Percentiles rank a stretch among this genome's conserved stretches.
Conservation (phyloP, 306 rosid species). For the Inga laurina region DNA sequence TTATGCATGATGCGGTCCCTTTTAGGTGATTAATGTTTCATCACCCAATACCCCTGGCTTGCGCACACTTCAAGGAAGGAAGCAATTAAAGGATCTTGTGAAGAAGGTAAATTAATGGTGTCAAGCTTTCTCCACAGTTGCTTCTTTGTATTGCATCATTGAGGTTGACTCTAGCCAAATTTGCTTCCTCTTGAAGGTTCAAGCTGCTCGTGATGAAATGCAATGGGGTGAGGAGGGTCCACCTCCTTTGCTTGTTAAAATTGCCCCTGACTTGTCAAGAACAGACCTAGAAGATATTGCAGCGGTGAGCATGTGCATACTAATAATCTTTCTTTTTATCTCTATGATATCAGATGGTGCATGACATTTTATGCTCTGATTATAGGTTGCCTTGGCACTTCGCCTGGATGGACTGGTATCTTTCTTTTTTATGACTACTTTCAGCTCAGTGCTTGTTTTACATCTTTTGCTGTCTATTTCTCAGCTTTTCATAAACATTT, state of each 20-base stretch:
- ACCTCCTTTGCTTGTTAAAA: constrained; percentile 97
- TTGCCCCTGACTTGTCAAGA: constrained; percentile 97
- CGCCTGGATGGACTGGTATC: constrained; percentile 94
- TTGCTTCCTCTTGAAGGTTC: constrained; percentile 63
- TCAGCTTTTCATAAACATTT: background rate
- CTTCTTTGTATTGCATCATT: constrained; percentile 30
- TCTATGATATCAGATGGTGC: constrained; percentile 24
- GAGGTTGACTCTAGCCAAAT: constrained; percentile 33
- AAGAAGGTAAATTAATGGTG: constrained; percentile 69
- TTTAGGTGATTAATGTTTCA: constrained; percentile 94
- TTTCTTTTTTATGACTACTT: constrained; percentile 29
- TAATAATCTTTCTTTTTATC: constrained; percentile 8
- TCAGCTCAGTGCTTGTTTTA: constrained; percentile 1
- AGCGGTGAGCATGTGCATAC: constrained; percentile 61
- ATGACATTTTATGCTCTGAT: constrained; percentile 39
- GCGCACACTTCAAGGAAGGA: constrained; percentile 98
- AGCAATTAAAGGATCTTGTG: constrained; percentile 92
- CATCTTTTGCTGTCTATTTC: background rate
- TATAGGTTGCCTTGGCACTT: constrained; percentile 85
- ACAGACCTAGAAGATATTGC: constrained; percentile 99
- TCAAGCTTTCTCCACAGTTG: constrained; percentile 23
- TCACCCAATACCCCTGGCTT: constrained; percentile 99
- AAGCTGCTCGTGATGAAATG: constrained; percentile 98
- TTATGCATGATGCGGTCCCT: constrained; percentile 19
- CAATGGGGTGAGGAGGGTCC: constrained; percentile 99